Evolutionary conservation across 139 green algal genomes (phyloP), one percentile per base, ranked within the genome.

Genomic region (Pycnococcus provasolii): DNA sequence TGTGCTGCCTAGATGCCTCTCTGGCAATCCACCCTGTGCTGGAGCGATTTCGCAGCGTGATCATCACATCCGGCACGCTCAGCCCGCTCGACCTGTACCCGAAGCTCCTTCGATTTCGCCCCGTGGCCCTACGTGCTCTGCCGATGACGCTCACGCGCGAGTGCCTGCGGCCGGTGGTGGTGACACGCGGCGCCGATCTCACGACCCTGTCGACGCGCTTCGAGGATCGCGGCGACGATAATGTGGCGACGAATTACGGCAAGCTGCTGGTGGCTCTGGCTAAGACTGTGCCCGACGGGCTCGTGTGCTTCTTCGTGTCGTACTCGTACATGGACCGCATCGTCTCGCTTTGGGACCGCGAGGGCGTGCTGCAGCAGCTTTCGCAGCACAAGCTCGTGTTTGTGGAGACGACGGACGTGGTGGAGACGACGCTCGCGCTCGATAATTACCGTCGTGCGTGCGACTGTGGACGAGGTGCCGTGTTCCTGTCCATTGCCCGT

Each of bases 281-380:
- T 0, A 70, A 77, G 7, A 78, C 77, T 0, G 89, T 98, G 45
- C 93, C 93, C 13, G 93, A 99, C 72, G 93, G 92, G 62, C 80
- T 97, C 47, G 87, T 96, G 42, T 88, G 78, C 73, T 99, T 99
- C 80, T 99, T 99, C 70, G 93, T 99, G 58, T 91, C 80, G 15
- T 98, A 97, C 82, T 73, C 80, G 39, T 99, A 99, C 84, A 99
- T 99, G 93, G 91, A 99, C 66, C 64, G 70, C 13, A 95, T 96
- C 57, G 83, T 96, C 43, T 80, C 62, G 42, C 84, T 83, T 54
- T 99, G 93, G 93, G 83, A 96, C 67, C 87, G 96, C 64, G 89
- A 94, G 78, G 91, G 92, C 52, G 80, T 99, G 37, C 80, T 99
- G 48, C 80, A 87, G 72, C 89, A 97, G 60, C 67, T 98, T 40